Base-by-base conservation (phyloP, 257 asterid genomes). In the Coffea eugenioides region DNA sequence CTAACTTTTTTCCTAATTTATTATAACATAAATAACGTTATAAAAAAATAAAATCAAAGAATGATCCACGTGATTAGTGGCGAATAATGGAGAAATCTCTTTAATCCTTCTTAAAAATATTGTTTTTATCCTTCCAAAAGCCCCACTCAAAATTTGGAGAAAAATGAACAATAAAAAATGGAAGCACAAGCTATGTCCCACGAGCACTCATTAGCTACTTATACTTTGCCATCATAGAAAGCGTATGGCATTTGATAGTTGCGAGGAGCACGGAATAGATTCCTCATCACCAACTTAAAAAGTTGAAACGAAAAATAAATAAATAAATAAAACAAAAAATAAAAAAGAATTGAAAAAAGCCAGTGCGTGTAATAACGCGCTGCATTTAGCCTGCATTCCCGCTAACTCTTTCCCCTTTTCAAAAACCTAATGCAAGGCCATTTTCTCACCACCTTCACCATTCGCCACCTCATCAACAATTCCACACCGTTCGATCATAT, bases 211-310 rank as follows among this genome's bases (percentile, higher is more conserved):
- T 64, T 46, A 3, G 69, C 39, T 10, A 4, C 80, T 27, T 23
- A 2, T 39, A 39, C 43, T 39, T 39, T 39, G 43, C 43, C 43
- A 52, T 78, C 69, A 51, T 20, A 68, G 0, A 45, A 78, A 21
- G 61, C 27, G 41, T 21, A 10, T 52, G 18, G 27, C 64, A 8
- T 8, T 74, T 74, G 66, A 31, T 73, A 5, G 77, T 73, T 73
- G 77, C 77, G 66, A 51, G 59, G 77, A 70, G 82, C 41, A 43
- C 27, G 66, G 78, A 77, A 71, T 77, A 39, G 65, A 77, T 71
- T 77, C 85, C 62, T 43, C 21, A 13, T 65, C 66, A 4, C 20
- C 66, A 15, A 8, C 65, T 52, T 18, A 41, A 51, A 41, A 52
- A 75, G n/a, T 27, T 20, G 0, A 7, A 51, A n/a, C 0, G 54